Percentiles rank a stretch among this genome's conserved stretches.
phyloP scores from a whole-genome alignment of 495 filamentous ascomycete species.

The Hyaloscypha bicolor region DNA sequence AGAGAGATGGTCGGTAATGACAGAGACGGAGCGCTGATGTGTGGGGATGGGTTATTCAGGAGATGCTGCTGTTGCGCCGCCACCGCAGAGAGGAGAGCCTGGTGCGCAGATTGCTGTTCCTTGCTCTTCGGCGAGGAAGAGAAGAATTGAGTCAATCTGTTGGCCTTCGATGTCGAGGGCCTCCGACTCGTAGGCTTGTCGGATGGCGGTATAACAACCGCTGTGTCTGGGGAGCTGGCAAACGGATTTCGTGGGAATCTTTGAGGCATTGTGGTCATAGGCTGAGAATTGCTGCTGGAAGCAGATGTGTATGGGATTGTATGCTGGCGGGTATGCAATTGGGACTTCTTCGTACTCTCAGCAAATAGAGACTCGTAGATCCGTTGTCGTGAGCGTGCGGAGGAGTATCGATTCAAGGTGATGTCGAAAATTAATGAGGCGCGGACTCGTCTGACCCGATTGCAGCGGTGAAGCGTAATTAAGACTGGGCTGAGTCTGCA shows the following conservation, averaged over 20 bases:
- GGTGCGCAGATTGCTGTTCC: constrained; percentile 51
- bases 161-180: constrained; percentile 59
- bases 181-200: constrained; percentile 40
- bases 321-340: constrained; percentile 5
- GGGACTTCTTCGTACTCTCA: neutral
- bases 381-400: neutral
- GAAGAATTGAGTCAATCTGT: constrained; percentile 62
- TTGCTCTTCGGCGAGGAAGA: constrained; percentile 71
- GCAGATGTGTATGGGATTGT: constrained; percentile 1
- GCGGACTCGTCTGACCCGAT: constrained; percentile 13
- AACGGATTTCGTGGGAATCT: constrained; percentile 36
- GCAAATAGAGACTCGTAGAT: neutral
- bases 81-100: constrained; percentile 62
- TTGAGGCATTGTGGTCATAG: constrained; percentile 35
- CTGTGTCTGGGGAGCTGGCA: constrained; percentile 26
- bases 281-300: constrained; percentile 2
- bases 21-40: constrained; percentile 69
- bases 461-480: constrained; percentile 12
- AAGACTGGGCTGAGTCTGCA: constrained; percentile 12
- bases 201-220: constrained; percentile 25
- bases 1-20: constrained; percentile 91
- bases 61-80: constrained; percentile 58
- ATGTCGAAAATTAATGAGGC: constrained; percentile 4
- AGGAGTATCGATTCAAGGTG: neutral
- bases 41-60: constrained; percentile 58